These are phyloP conservation scores for Scheffersomyces cryptocercus DNA, from an alignment of 1,139 yeast species.

Conservation along the genomic window DNA sequence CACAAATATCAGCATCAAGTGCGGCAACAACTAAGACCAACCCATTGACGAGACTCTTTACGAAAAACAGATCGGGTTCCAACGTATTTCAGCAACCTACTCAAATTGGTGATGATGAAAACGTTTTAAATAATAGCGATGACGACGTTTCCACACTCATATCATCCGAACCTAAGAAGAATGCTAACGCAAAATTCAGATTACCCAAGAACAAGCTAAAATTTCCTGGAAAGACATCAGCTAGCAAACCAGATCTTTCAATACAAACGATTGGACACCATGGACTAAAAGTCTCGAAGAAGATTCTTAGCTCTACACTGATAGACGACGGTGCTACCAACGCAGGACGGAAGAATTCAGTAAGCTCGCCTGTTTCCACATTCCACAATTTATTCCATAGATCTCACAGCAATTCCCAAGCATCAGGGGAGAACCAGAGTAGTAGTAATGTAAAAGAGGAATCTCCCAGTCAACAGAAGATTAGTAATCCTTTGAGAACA, in stretches of 20 bases:
- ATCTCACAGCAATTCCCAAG: slow-evolving; percentile 20
- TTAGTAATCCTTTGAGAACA: slow-evolving; percentile 18
- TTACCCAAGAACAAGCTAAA: slow-evolving; percentile 17
- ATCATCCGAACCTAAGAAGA: slow-evolving; percentile 8
- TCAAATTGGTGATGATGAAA: slow-evolving; percentile 2
- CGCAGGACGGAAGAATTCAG: slow-evolving; percentile 24
- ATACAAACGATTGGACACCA: slow-evolving; percentile 33
- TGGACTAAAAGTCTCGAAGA: slow-evolving; percentile 29
- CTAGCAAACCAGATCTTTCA: slow-evolving; percentile 27
- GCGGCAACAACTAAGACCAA: slow-evolving; percentile 25
- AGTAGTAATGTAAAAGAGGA: slow-evolving; percentile 10
- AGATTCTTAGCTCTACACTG: slow-evolving; percentile 25
- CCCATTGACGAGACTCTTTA: slow-evolving; percentile 35
- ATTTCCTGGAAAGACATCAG: slow-evolving; percentile 11
- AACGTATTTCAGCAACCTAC: slow-evolving; percentile 14
- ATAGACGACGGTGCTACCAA: slow-evolving; percentile 16
- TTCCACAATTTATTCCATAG: slow-evolving; percentile 40
- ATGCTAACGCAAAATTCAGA: slow-evolving; percentile 10
- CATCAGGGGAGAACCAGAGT: slow-evolving; percentile 3
- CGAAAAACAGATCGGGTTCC: slow-evolving; percentile 32
- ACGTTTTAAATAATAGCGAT: slow-evolving; percentile 10
- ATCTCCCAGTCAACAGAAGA: slow-evolving; percentile 13
- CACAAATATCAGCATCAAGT: slow-evolving; percentile 26
- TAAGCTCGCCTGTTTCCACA: slow-evolving; percentile 37
- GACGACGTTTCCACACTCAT: slow-evolving; percentile 8